A percentile compares a stretch with the other conserved stretches of the same genome.
These are phyloP conservation scores for Crithidia mellificae DNA, from an alignment of 208 protist genomes.

Conservation along the genomic window DNA sequence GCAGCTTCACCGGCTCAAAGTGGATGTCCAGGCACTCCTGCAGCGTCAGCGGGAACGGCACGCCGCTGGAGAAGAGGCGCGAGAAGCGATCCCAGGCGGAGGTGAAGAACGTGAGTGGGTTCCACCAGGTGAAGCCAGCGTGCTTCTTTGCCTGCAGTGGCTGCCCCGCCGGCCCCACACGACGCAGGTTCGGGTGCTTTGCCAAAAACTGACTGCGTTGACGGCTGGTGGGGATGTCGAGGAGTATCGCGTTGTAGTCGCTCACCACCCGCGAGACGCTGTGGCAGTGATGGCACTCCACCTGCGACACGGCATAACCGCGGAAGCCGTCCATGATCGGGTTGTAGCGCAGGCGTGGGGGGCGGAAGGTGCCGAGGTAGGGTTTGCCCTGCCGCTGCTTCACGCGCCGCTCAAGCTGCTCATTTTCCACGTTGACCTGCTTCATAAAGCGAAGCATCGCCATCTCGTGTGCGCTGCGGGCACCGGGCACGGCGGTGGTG, in stretches of 20 bases:
- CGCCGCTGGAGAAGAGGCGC: constrained; percentile 28
- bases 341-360: constrained; percentile 64
- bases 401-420: constrained; percentile 45
- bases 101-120: constrained; percentile 48
- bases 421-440: constrained; percentile 72
- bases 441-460: constrained; percentile 58
- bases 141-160: constrained; percentile 31
- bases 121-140: constrained; percentile 52
- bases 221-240: constrained; percentile 64
- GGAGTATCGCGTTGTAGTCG: constrained; percentile 68
- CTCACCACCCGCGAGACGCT: constrained; percentile 66
- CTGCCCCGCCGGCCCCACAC: constrained; percentile 30
- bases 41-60: constrained; percentile 71
- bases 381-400: constrained; percentile 38
- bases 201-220: constrained; percentile 57
- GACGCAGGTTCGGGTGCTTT: constrained; percentile 54
- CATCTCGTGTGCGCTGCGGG: constrained; percentile 39
- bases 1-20: constrained; percentile 72
- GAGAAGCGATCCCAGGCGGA: constrained; percentile 24
- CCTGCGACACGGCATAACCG: constrained; percentile 72
- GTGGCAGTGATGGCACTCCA: constrained; percentile 71
- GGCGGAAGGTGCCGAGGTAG: constrained; percentile 41
- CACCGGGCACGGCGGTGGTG: constrained; percentile 10
- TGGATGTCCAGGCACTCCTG: constrained; percentile 89
- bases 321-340: constrained; percentile 76